A percentile compares a stretch with the other conserved stretches of the same genome.
These are phyloP conservation scores for Nothopassalora personata DNA, from an alignment of 2,329 filamentous ascomycete species.

Conservation along the genomic window DNA sequence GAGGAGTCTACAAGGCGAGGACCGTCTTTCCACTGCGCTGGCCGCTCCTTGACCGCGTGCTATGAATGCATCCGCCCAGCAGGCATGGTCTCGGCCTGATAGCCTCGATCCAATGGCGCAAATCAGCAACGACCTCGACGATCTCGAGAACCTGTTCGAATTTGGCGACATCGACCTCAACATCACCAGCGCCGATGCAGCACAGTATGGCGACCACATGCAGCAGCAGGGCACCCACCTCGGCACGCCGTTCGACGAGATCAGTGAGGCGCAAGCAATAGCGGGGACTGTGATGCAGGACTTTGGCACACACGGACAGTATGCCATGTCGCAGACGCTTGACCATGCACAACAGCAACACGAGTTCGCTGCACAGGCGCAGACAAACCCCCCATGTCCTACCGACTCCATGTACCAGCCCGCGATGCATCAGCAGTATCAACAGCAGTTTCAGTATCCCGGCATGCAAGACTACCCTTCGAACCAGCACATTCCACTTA, in stretches of 20 bases:
- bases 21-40: neutral
- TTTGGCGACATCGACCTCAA: conserved; percentile 33
- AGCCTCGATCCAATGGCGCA: conserved; percentile 40
- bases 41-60: neutral
- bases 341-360: conserved; percentile 17
- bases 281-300: conserved; percentile 26
- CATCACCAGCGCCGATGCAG: conserved; percentile 23
- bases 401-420: conserved; percentile 25
- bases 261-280: conserved; percentile 20
- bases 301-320: conserved; percentile 28
- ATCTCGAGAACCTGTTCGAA: conserved; percentile 42
- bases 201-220: conserved; percentile 23
- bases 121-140: conserved; percentile 35
- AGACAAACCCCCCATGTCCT: conserved; percentile 17
- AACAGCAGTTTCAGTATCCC: conserved; percentile 33
- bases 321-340: conserved; percentile 17
- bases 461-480: conserved; percentile 44
- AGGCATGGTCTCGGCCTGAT: conserved; percentile 38
- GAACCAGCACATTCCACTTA: conserved; percentile 62
- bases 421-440: conserved; percentile 22
- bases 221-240: conserved; percentile 25
- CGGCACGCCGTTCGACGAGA: conserved; percentile 28
- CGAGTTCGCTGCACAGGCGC: conserved; percentile 9
- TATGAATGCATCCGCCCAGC: conserved; percentile 25
- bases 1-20: neutral